Evolutionary conservation across 192 early-diverging fungal species (phyloP), one percentile per base, ranked within the genome.

Genomic region (Jimgerdemannia lactiflua): DNA sequence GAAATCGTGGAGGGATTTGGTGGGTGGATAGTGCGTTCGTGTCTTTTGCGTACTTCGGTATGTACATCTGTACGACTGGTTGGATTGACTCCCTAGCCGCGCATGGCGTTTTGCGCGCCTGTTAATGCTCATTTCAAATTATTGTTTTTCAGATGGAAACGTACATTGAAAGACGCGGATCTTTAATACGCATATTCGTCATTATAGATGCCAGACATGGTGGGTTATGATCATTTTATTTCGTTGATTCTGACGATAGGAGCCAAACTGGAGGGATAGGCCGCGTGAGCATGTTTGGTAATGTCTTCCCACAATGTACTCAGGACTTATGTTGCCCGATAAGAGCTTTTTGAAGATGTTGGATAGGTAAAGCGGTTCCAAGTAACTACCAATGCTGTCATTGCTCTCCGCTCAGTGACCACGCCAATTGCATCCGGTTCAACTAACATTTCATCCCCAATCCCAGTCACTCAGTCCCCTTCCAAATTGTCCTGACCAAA

Each of bases 181-280:
- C 83, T 2, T 78, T 94, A 20, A 87, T 81, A 72, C 82, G 90
- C 39, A 79, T 94, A 10, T 91, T 87, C 80, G 85, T 94, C n/a
- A 86, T 93, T 75, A 86, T 94, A 54, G 93, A 94, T 78, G 91
- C 90, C 54, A 84, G 93, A 8, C 92, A 93, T 75, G 93, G 93
- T 63, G 79, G 43, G 64, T 9, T 18, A 7, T 43, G 29, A 29
- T 67, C 19, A 20, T 17, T 8, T 17, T 20, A 39, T 3, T n/a
- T 3, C 9, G 3, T 39, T 17, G 6, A 39, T 71, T 4, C 8
- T 10, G 1, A 7, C 3, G 40, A 65, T 65, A 10, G 42, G 39
- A 4, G 19, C n/a, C 64, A 4, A 1, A n/a, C n/a, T n/a, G 40
- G 43, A 43, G 4, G 79, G 63, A 71, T 43, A 43, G 8, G 49